phyloP scores from a whole-genome alignment of 2,329 filamentous ascomycete species.

The Nemania sp. region DNA sequence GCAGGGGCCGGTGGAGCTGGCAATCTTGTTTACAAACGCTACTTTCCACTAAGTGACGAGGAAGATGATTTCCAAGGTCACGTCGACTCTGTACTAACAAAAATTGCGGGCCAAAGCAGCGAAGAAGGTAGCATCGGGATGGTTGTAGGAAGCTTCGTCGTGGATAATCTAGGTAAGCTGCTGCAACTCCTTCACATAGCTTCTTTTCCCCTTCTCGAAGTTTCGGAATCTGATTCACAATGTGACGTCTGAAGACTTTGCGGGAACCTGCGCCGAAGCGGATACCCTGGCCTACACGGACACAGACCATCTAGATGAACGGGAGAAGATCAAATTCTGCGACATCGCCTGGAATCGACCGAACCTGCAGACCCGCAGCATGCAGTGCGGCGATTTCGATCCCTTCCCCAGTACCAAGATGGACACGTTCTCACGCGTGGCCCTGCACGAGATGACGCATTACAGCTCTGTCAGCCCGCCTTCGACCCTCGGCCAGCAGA shows the following conservation, averaged over 20 bases:
- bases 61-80: slow-evolving; percentile 3
- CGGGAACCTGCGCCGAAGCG: background rate
- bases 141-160: slow-evolving; percentile 1
- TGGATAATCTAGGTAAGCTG: slow-evolving; percentile 2
- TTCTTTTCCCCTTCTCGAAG: background rate
- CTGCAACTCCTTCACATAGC: background rate
- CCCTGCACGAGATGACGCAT: slow-evolving; percentile 5
- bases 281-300: background rate
- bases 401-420: slow-evolving; percentile 2
- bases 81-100: background rate
- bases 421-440: slow-evolving; percentile 5
- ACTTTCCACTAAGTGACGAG: background rate
- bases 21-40: slow-evolving; percentile 3
- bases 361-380: background rate
- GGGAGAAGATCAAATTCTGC: slow-evolving; percentile 11
- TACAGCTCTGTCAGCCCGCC: slow-evolving; percentile 3
- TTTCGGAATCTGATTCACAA: background rate
- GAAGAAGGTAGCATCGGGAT: background rate
- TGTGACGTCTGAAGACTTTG: background rate
- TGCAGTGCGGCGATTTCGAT: background rate
- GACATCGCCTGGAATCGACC: slow-evolving; percentile 4
- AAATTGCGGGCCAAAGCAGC: background rate
- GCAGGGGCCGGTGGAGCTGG: background rate
- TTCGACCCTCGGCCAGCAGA: background rate
- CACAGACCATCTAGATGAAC: background rate